Conservation (phyloP, 2,329 filamentous ascomycete genomes). For the Epichloe festucae region DNA sequence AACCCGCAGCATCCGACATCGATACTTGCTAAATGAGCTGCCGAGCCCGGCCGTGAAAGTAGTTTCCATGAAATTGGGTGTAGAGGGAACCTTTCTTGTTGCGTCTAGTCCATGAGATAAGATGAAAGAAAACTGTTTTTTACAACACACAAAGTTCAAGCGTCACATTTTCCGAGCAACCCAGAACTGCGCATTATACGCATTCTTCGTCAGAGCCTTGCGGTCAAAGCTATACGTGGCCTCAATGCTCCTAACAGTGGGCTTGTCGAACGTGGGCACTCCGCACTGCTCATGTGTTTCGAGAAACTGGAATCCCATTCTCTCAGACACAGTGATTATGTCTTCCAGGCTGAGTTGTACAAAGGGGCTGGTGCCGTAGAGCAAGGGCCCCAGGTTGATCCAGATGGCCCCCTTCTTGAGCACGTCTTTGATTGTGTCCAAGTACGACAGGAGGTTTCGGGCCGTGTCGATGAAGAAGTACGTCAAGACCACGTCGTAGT, state of each 20-base stretch:
- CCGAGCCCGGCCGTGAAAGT: too few relatives aligned
- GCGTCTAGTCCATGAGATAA: too few relatives aligned
- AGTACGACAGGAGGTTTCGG: conserved; percentile 39
- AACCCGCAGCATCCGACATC: too few relatives aligned
- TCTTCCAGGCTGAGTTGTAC: conserved; percentile 43
- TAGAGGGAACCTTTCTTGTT: too few relatives aligned
- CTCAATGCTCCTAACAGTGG: conserved; percentile 30
- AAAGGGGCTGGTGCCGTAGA: conserved; percentile 41
- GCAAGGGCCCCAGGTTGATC: conserved; percentile 42
- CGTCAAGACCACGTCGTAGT: conserved; percentile 38
- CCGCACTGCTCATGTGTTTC: conserved; percentile 29
- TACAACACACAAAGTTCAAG: too few relatives aligned
- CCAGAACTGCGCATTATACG: conserved; percentile 43
- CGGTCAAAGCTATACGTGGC: conserved; percentile 40
- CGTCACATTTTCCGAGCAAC: conserved; percentile 20
- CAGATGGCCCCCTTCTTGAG: conserved; percentile 36
- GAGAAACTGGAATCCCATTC: conserved; percentile 38
- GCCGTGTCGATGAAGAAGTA: conserved; percentile 51
- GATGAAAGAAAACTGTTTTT: too few relatives aligned
- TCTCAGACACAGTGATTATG: conserved; percentile 32
- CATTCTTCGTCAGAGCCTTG: conserved; percentile 35
- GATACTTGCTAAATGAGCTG: too few relatives aligned
- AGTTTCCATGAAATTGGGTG: too few relatives aligned
- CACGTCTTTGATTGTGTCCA: conserved; percentile 37
- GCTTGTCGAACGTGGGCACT: conserved; percentile 25